These are phyloP conservation scores for Kregervanrija fluxuum DNA, from an alignment of 805 yeast species.

Conservation along the genomic window DNA sequence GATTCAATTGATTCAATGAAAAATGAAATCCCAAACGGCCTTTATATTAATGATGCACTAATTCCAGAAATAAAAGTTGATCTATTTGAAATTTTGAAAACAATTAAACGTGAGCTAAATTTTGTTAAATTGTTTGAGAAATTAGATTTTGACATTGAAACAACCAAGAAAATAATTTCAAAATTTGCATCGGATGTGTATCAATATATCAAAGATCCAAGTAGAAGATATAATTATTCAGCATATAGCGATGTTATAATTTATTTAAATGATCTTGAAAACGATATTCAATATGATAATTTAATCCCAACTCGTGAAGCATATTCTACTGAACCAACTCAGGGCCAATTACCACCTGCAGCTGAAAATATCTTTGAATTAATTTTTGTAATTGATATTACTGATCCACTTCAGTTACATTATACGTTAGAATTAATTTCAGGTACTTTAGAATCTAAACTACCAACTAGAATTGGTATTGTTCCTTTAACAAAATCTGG, in stretches of 20 bases:
- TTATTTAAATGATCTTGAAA: conserved; percentile 73
- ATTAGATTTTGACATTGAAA: conserved; percentile 27
- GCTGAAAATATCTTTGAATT: conserved; percentile 70
- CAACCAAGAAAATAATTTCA: conserved; percentile 32
- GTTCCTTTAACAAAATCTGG: conserved; percentile 47
- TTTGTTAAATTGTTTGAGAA: conserved; percentile 16
- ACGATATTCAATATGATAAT: conserved; percentile 45
- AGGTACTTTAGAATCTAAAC: conserved; percentile 43
- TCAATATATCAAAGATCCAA: conserved; percentile 5
- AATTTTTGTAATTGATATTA: conserved; percentile 60
- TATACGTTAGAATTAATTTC: conserved; percentile 44
- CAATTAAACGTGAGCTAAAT: conserved; percentile 30
- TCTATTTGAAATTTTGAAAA: conserved; percentile 33
- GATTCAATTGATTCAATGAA: conserved; percentile 3
- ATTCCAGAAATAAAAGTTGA: conserved; percentile 39
- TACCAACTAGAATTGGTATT: conserved; percentile 78
- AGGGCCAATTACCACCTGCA: conserved; percentile 62
- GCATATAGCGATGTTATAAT: conserved; percentile 34
- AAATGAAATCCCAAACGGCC: conserved; percentile 29
- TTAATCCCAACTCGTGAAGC: conserved; percentile 38
- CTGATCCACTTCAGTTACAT: conserved; percentile 42
- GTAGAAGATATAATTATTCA: conserved; percentile 20
- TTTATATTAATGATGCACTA: conserved; percentile 67
- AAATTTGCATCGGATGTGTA: conserved; percentile 28
- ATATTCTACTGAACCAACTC: conserved; percentile 37